These are phyloP conservation scores for Curvularia verruculosa DNA, from an alignment of 2,329 filamentous ascomycete species.

Conservation along the genomic window DNA sequence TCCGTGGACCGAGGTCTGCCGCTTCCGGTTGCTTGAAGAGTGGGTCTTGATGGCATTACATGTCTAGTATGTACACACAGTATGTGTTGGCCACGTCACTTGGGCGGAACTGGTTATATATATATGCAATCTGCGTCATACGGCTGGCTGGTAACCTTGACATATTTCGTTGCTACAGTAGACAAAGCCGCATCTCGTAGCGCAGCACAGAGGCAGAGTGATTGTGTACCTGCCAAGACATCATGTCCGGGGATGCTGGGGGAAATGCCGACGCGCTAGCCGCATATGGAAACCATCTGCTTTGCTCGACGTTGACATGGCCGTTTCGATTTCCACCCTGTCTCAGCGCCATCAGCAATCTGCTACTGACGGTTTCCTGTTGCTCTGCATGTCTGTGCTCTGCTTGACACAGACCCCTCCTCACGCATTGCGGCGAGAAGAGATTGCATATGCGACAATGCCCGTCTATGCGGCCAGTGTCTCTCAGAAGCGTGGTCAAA, in stretches of 20 bases:
- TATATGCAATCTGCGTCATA: neutral
- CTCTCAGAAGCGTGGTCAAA: neutral
- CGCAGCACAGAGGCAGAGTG: no score
- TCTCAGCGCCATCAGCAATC: no score
- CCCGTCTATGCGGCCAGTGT: neutral
- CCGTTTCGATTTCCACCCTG: neutral
- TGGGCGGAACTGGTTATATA: neutral
- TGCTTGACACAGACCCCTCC: no score
- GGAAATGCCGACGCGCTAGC: neutral
- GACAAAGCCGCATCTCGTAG: no score
- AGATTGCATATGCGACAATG: neutral
- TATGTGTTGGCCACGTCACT: neutral
- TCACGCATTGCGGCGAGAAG: neutral
- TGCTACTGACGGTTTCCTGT: no score
- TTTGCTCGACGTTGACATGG: neutral
- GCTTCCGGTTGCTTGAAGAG: neutral
- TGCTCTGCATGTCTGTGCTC: no score
- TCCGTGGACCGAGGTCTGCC: constrained; percentile 26
- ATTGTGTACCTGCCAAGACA: neutral
- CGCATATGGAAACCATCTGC: neutral
- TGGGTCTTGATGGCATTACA: neutral
- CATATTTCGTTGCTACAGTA: no score
- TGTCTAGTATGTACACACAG: no score
- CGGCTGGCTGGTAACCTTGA: neutral
- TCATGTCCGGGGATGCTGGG: neutral